Percentiles rank a stretch among this genome's conserved stretches.
Conservation (phyloP, 1,284 basidiomycete species). For the Austroboletus niveus region DNA sequence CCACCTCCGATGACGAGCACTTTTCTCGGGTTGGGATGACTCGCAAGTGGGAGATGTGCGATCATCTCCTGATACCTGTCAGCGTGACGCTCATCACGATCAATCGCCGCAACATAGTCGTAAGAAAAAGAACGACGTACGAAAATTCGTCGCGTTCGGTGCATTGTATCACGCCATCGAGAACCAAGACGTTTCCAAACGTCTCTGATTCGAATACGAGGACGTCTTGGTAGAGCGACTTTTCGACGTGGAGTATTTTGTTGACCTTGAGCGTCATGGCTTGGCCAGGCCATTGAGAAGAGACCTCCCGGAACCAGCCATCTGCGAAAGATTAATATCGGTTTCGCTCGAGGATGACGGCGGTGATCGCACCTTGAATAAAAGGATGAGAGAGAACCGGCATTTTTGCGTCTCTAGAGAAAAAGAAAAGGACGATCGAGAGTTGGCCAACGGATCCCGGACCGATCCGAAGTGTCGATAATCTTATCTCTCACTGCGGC, state of each 20-base stretch:
- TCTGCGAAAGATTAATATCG: constrained; percentile 45
- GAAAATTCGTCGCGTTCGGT: constrained; percentile 99
- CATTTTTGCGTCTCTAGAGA: constrained; percentile 15
- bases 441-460: not conserved
- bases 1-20: constrained; percentile 98
- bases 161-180: constrained; percentile 96
- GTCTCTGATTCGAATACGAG: constrained; percentile 95
- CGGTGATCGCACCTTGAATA: constrained; percentile 24
- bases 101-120: too few species aligned
- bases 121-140: constrained; percentile 47
- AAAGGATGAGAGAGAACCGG: constrained; percentile 33
- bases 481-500: not conserved
- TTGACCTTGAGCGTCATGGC: constrained; percentile 96
- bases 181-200: constrained; percentile 93
- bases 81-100: too few species aligned
- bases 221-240: constrained; percentile 93
- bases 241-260: constrained; percentile 93
- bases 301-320: constrained; percentile 98
- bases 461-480: not conserved
- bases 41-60: constrained; percentile 90
- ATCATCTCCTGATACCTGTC: constrained; percentile 99
- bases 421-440: not conserved
- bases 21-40: constrained; percentile 94
- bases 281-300: constrained; percentile 96
- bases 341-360: not conserved